A percentile compares a stretch with the other conserved stretches of the same genome.
phyloP scores from a whole-genome alignment of 148 eudicot genomes.

The Diospyros kaki region DNA sequence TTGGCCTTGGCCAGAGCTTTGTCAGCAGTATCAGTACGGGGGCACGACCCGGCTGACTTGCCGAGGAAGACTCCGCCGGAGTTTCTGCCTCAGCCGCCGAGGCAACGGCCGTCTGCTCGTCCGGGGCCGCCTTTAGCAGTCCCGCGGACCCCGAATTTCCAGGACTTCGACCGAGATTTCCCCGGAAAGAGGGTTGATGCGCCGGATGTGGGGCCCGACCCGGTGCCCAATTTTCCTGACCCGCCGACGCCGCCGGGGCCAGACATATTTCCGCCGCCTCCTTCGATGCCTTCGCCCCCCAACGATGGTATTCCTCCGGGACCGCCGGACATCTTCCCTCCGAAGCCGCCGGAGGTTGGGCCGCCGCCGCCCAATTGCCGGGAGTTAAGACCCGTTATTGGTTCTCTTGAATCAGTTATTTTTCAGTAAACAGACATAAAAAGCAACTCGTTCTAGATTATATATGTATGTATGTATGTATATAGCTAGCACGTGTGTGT shows the following conservation, averaged over 20 bases:
- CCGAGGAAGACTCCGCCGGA: too few species aligned
- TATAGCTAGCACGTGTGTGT: too few species aligned
- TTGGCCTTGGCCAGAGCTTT: too few species aligned
- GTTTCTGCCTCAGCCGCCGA: too few species aligned
- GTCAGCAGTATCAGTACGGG: not conserved
- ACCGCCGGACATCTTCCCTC: not conserved
- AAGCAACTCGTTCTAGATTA: too few species aligned
- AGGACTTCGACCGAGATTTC: conserved; percentile 18
- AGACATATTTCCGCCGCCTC: too few species aligned
- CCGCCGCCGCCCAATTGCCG: not conserved
- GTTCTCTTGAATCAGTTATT: not conserved
- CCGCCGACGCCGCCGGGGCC: conserved; percentile 16
- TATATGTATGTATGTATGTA: too few species aligned
- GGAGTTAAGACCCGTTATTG: not conserved
- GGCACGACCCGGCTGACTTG: not conserved
- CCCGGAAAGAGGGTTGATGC: conserved; percentile 22
- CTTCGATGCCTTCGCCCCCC: too few species aligned
- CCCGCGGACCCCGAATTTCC: conserved; percentile 20
- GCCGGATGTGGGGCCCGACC: conserved; percentile 16
- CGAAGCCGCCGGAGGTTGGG: too few species aligned
- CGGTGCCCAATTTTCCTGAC: conserved; percentile 18
- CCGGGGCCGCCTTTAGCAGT: not conserved
- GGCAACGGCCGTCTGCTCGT: too few species aligned
- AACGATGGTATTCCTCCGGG: not conserved
- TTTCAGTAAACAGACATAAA: too few species aligned